Base-by-base conservation (phyloP, 306 rosid species). In the Fagus sylvatica region DNA sequence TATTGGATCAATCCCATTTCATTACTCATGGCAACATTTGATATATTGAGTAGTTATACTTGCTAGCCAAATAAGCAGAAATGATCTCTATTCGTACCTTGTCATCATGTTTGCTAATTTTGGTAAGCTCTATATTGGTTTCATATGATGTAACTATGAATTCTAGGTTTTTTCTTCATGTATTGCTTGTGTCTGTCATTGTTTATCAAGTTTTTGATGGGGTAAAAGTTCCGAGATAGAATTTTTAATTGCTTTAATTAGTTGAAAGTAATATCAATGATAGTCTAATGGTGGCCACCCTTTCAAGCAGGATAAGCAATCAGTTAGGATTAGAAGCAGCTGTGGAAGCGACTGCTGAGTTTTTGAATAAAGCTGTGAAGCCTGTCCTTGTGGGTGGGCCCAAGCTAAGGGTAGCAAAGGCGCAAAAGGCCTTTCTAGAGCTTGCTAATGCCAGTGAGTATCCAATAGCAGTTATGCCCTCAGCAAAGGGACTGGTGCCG, bases 371-470 rank as follows among this genome's bases (percentile, higher is more conserved):
- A 74, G 91, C 96, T 62, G 96, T 89, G 88, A 94, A 94, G 81
- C 90, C 91, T 33, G 97, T 94, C 33, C 76, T 90, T 64, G 93
- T 94, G 69, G 97, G 90, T 3, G 97, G 97, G 2, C 96, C 97
- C 33, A 94, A 87, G 81, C 74, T 94, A 40, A 89, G 97, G 75
- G 93, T 81, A 5, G 89, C 90, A 6, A 90, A 85, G 84, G 93
- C 94, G 10, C 90, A 78, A 73, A 62, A 83, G 79, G 94, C 97
- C 6, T 89, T 94, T 69, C 54, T 86, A 36, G 96, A 91, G 79
- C 82, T 91, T 53, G 91, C 91, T 30, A 92, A 94, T 68, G 94
- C 92, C 6, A 82, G 97, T 51, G 90, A 96, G 32, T 93, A 94
- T 73, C 88, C 98, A 1, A 42, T 91, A 36, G 93, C 97, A 2